phyloP scores from a whole-genome alignment of 805 yeast genomes.

The Candida manassasensis region DNA sequence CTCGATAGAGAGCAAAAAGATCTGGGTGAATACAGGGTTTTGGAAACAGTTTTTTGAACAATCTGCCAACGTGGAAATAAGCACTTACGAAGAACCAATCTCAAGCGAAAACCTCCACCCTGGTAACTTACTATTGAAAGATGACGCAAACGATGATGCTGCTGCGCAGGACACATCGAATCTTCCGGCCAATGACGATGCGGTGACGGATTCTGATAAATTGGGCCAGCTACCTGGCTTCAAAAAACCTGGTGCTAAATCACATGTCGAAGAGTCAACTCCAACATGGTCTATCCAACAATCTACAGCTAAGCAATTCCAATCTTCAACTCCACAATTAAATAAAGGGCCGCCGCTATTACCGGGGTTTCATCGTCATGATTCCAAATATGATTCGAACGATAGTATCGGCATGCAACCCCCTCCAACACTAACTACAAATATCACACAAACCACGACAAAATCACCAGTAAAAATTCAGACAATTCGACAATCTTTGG shows the following conservation, averaged over 20 bases:
- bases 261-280: slow-evolving; percentile 23
- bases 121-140: slow-evolving; percentile 15
- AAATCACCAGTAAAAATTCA: slow-evolving; percentile 18
- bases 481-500: slow-evolving; percentile 28
- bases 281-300: slow-evolving; percentile 34
- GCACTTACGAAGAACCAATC: slow-evolving; percentile 45
- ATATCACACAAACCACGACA: slow-evolving; percentile 3
- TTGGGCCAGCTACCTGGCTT: slow-evolving; percentile 4
- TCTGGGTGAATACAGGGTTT: slow-evolving; percentile 65
- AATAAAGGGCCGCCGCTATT: slow-evolving; percentile 4
- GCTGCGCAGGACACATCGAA: slow-evolving; percentile 7
- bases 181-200: slow-evolving; percentile 4
- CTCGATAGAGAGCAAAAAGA: slow-evolving; percentile 50
- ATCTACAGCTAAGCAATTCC: slow-evolving; percentile 9
- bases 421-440: slow-evolving; percentile 15
- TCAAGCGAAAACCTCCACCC: slow-evolving; percentile 11
- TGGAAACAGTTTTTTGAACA: slow-evolving; percentile 78
- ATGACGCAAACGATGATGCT: slow-evolving; percentile 13
- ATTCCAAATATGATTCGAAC: slow-evolving; percentile 16
- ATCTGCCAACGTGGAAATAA: slow-evolving; percentile 61
- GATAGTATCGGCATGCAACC: slow-evolving; percentile 21
- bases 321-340: slow-evolving; percentile 25
- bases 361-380: slow-evolving; percentile 5
- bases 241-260: slow-evolving; percentile 17
- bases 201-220: slow-evolving; percentile 7